A percentile compares a stretch with the other conserved stretches of the same genome.
Conservation (phyloP, 2,329 filamentous ascomycete species). For the Fusarium verticillioides region DNA sequence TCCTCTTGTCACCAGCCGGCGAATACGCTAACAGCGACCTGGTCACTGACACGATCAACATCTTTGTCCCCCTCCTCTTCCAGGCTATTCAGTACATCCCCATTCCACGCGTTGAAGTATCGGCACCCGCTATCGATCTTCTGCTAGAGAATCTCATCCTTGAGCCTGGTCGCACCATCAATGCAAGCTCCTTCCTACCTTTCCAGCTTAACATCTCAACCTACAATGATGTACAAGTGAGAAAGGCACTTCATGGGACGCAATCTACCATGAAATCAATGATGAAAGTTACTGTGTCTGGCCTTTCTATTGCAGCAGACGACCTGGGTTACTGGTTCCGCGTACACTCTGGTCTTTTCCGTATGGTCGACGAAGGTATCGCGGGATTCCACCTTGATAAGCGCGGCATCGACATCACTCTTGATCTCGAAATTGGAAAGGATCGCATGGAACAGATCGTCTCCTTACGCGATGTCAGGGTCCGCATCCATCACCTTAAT, state of each 20-base stretch:
- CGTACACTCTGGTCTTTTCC: conserved; percentile 78
- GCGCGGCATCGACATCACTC: conserved; percentile 84
- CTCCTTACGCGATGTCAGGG: conserved; percentile 77
- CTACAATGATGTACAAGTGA: conserved; percentile 86
- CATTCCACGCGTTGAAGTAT: conserved; percentile 89
- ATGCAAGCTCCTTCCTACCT: conserved; percentile 88
- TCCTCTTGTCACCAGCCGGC: conserved; percentile 74
- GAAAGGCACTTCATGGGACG: conserved; percentile 75
- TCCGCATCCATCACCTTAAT: conserved; percentile 86
- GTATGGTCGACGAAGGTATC: conserved; percentile 83
- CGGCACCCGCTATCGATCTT: conserved; percentile 84
- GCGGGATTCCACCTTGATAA: conserved; percentile 88
- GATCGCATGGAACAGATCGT: conserved; percentile 85
- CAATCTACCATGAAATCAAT: conserved; percentile 74
- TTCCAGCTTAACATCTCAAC: conserved; percentile 84
- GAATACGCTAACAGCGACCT: conserved; percentile 76
- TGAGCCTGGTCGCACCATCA: conserved; percentile 86
- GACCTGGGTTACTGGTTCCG: conserved; percentile 93
- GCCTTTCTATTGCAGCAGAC: conserved; percentile 83
- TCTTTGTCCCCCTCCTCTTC: conserved; percentile 83
- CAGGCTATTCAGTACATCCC: conserved; percentile 86
- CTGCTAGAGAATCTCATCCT: conserved; percentile 91
- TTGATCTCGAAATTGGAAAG: conserved; percentile 85
- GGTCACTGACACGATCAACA: conserved; percentile 78
- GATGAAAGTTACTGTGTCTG: conserved; percentile 82